Evolutionary conservation across 805 yeast species (phyloP).

Genomic region (Diddensiella santjacobensis): DNA sequence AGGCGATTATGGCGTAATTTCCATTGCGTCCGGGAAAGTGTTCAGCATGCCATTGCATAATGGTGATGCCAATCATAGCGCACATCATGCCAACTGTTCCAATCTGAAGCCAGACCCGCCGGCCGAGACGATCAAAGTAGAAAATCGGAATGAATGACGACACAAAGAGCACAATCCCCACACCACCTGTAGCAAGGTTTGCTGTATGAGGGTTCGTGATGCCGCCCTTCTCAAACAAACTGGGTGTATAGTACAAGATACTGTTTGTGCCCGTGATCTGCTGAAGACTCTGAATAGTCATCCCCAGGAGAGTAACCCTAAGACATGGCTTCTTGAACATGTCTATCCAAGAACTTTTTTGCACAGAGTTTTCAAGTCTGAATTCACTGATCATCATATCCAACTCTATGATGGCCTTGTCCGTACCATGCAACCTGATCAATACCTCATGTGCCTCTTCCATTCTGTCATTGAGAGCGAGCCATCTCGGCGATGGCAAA

Average conservation of each 20-base stretch:
- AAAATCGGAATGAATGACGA: constrained; percentile 48
- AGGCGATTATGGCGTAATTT: constrained; percentile 12
- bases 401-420: constrained; percentile 11
- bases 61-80: constrained; percentile 13
- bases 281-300: constrained; percentile 11
- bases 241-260: constrained; percentile 45
- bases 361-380: constrained; percentile 3
- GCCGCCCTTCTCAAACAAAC: constrained; percentile 44
- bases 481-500: constrained; percentile 42
- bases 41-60: constrained; percentile 15
- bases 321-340: constrained; percentile 12
- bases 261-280: constrained; percentile 45
- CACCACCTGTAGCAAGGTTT: constrained; percentile 37
- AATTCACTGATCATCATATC: constrained; percentile 11
- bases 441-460: constrained; percentile 50
- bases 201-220: constrained; percentile 43
- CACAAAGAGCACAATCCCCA: constrained; percentile 42
- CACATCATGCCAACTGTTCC: constrained; percentile 15
- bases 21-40: constrained; percentile 12
- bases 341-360: constrained; percentile 7
- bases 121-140: constrained; percentile 51
- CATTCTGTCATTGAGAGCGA: constrained; percentile 42
- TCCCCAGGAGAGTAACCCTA: constrained; percentile 9
- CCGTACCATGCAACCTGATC: constrained; percentile 30
- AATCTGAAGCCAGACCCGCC: constrained; percentile 51